Evolutionary conservation across 352 stramenopile species (phyloP).

Genomic region (Globisporangium uncinulatum): DNA sequence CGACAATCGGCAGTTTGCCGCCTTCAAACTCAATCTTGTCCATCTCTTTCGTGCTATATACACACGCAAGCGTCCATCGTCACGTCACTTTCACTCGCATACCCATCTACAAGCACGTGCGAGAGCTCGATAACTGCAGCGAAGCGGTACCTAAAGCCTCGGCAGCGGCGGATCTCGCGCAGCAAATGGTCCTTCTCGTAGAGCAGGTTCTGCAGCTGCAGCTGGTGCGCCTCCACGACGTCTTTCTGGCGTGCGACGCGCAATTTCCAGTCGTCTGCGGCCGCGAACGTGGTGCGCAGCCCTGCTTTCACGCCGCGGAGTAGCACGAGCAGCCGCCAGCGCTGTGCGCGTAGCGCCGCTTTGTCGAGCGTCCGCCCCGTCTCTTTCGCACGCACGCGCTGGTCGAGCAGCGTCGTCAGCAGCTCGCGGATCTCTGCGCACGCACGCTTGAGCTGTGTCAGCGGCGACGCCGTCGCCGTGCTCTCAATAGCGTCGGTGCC

Average conservation of each 20-base stretch:
- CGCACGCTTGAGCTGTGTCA: slow-evolving; percentile 49
- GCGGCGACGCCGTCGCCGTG: slow-evolving; percentile 15
- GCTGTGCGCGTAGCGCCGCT: slow-evolving; percentile 36
- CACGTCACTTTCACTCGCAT: neutral
- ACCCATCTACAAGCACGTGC: neutral
- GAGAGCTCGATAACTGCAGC: neutral
- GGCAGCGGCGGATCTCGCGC: slow-evolving; percentile 69
- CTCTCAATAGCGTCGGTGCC: neutral
- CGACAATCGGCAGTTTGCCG: slow-evolving; percentile 45
- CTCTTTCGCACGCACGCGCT: slow-evolving; percentile 16
- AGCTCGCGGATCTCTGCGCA: slow-evolving; percentile 38
- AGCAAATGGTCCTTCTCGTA: slow-evolving; percentile 82
- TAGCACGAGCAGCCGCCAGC: slow-evolving; percentile 52
- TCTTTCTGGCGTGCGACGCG: slow-evolving; percentile 73
- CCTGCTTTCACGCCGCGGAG: slow-evolving; percentile 47
- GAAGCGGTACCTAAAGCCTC: slow-evolving; percentile 49
- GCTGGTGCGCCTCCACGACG: slow-evolving; percentile 63
- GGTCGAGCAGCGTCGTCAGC: slow-evolving; percentile 31
- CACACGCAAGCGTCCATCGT: neutral
- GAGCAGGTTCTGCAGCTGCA: slow-evolving; percentile 76
- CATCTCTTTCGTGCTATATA: slow-evolving; percentile 62
- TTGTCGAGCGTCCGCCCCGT: slow-evolving; percentile 27
- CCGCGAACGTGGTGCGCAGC: slow-evolving; percentile 64
- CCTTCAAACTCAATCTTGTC: slow-evolving; percentile 70
- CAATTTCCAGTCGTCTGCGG: slow-evolving; percentile 50